Conservation (phyloP, 306 rosid genomes). For the Mucuna pruriens region DNA sequence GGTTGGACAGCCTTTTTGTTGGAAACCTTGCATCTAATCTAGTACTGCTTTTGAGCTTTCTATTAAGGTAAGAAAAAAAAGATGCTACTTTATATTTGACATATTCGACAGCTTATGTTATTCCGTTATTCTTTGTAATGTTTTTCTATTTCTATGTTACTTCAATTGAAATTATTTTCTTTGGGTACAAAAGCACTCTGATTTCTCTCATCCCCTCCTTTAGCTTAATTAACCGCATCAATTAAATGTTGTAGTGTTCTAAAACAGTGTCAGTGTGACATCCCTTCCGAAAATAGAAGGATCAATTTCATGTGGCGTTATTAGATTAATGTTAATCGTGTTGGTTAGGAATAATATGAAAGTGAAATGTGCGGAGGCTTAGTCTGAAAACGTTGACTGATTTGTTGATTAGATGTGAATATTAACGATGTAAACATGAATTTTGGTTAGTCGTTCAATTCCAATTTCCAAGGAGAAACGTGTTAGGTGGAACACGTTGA, state of each 20-base stretch:
- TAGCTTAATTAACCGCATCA: conserved; percentile 5
- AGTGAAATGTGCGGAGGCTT: neutral
- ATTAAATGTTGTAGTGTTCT: neutral
- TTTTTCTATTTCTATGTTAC: conserved; percentile 1
- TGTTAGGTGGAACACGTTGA: conserved; percentile 25
- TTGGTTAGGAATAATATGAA: conserved; percentile 3
- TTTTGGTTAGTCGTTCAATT: neutral
- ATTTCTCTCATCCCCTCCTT: conserved; percentile 12
- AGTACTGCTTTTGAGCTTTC: conserved; percentile 30
- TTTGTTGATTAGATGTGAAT: neutral
- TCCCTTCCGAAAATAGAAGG: conserved; percentile 5
- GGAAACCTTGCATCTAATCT: conserved; percentile 28
- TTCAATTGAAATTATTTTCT: neutral
- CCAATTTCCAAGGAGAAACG: neutral
- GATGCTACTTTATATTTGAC: neutral
- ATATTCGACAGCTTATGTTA: neutral
- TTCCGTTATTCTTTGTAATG: neutral
- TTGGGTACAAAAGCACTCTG: conserved; percentile 3
- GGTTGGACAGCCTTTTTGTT: conserved; percentile 2
- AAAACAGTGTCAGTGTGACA: neutral
- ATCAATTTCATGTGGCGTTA: neutral
- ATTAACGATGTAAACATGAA: neutral
- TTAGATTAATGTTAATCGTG: neutral
- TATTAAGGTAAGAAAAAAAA: conserved; percentile 20
- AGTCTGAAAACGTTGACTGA: neutral